Conservation (phyloP, 1,284 basidiomycete species). For the Moesziomyces antarcticus region DNA sequence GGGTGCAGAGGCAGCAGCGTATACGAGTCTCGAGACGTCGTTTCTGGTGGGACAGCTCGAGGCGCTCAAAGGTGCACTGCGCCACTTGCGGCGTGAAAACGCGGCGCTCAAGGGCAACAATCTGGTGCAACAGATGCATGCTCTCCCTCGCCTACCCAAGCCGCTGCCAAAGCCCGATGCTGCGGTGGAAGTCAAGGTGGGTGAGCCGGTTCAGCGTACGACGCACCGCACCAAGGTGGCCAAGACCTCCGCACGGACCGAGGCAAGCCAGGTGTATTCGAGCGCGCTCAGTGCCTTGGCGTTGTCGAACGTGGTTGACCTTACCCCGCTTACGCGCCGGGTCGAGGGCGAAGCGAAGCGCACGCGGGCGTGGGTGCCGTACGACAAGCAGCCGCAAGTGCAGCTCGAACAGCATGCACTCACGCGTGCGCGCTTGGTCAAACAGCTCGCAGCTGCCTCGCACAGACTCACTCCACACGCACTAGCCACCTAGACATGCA, state of each 20-base stretch:
- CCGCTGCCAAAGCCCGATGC: too few species aligned
- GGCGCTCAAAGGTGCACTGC: constrained; percentile 85
- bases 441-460: constrained; percentile 16
- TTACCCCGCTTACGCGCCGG: constrained; percentile 24
- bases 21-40: constrained; percentile 46
- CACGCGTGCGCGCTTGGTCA: constrained; percentile 9
- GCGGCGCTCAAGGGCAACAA: constrained; percentile 89
- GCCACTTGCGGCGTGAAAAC: constrained; percentile 90
- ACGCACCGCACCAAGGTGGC: neutral
- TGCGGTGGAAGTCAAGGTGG: constrained; percentile 23
- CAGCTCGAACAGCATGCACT: constrained; percentile 26
- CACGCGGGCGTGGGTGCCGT: constrained; percentile 30
- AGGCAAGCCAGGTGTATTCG: constrained; percentile 21
- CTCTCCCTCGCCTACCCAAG: constrained; percentile 71
- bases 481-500: neutral
- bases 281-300: constrained; percentile 27
- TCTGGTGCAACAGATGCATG: constrained; percentile 81
- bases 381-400: constrained; percentile 34
- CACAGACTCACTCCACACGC: constrained; percentile 9
- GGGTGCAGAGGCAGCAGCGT: constrained; percentile 18
- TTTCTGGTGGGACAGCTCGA: constrained; percentile 75
- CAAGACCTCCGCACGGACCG: constrained; percentile 3
- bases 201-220: constrained; percentile 27
- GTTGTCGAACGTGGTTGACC: constrained; percentile 53
- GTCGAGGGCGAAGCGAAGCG: neutral